Evolutionary conservation across 768 basidiomycete genomes (phyloP).

Genomic region (Podaxis pistillaris): DNA sequence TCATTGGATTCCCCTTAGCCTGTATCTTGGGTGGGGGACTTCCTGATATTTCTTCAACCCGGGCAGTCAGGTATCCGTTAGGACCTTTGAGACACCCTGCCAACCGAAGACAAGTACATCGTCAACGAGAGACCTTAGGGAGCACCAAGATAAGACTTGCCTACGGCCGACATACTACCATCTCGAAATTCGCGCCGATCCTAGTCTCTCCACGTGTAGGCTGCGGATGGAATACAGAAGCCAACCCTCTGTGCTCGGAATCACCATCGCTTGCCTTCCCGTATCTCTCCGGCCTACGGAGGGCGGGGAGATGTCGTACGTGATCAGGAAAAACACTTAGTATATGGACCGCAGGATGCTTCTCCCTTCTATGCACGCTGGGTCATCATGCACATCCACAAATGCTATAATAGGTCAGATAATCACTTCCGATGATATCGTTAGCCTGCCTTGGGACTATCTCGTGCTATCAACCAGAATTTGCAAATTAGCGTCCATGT

Average conservation of each 20-base stretch:
- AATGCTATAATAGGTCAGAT: slow-evolving; percentile 23
- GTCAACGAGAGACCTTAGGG: not conserved
- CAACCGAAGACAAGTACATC: not conserved
- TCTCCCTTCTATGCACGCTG: slow-evolving; percentile 46
- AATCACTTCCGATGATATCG: not conserved
- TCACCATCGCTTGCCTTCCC: slow-evolving; percentile 25
- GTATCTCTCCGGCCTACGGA: slow-evolving; percentile 32
- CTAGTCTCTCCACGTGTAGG: slow-evolving; percentile 41
- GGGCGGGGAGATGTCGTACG: slow-evolving; percentile 38
- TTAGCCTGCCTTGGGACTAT: slow-evolving; percentile 27
- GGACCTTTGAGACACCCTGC: not conserved
- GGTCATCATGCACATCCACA: slow-evolving; percentile 47
- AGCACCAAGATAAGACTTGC: slow-evolving; percentile 20
- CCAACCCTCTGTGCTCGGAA: slow-evolving; percentile 29
- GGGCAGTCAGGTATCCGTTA: not conserved
- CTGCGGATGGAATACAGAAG: slow-evolving; percentile 47
- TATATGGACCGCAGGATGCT: not conserved
- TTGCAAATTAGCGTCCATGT: slow-evolving; percentile 26
- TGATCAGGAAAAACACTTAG: not conserved
- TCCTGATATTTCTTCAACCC: not conserved
- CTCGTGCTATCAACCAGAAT: slow-evolving; percentile 26
- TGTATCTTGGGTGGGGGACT: not conserved
- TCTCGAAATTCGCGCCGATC: slow-evolving; percentile 53
- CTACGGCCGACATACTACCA: slow-evolving; percentile 48
- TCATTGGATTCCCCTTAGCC: not conserved